Percentiles rank a stretch among this genome's conserved stretches.
Evolutionary conservation across 2,329 filamentous ascomycete species (phyloP).

Genomic region (Onygenales sp.): DNA sequence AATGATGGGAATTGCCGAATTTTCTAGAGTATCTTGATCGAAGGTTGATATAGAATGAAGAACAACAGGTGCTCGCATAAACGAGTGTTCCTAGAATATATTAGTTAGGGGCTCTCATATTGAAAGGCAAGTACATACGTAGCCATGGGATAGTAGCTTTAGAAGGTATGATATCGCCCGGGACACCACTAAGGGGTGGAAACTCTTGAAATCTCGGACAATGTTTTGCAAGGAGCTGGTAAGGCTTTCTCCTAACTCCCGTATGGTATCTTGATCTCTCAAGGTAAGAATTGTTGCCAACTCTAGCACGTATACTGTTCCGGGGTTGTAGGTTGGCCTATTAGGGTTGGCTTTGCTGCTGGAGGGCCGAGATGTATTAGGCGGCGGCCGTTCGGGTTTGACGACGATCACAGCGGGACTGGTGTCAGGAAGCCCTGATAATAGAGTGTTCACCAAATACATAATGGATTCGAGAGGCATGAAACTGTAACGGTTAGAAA

Average conservation of each 20-base stretch:
- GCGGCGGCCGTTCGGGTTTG: slow-evolving; percentile 68
- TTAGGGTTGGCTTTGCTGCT: slow-evolving; percentile 48
- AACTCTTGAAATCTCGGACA: slow-evolving; percentile 65
- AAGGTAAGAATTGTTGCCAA: slow-evolving; percentile 75
- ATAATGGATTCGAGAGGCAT: slow-evolving; percentile 52
- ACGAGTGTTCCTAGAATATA: slow-evolving; percentile 63
- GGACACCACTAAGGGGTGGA: slow-evolving; percentile 76
- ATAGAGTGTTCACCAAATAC: slow-evolving; percentile 60
- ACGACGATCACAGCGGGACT: slow-evolving; percentile 76
- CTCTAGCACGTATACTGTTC: slow-evolving; percentile 82
- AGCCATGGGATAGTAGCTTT: slow-evolving; percentile 69
- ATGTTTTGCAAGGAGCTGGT: slow-evolving; percentile 72
- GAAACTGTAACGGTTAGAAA: slow-evolving; percentile 36
- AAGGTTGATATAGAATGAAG: slow-evolving; percentile 87
- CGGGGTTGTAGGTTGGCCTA: slow-evolving; percentile 68
- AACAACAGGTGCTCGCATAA: slow-evolving; percentile 82
- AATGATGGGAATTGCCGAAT: slow-evolving; percentile 65
- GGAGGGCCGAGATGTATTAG: slow-evolving; percentile 49
- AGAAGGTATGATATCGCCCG: slow-evolving; percentile 81
- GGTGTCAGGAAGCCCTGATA: slow-evolving; percentile 77
- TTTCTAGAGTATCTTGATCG: slow-evolving; percentile 64
- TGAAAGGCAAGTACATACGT: slow-evolving; percentile 48
- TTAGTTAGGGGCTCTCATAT: slow-evolving; percentile 14
- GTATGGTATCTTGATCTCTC: slow-evolving; percentile 63
- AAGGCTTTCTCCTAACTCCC: slow-evolving; percentile 65